These are phyloP conservation scores for Solanum appendiculatum DNA, from an alignment of 257 asterid genomes.

Conservation along the genomic window DNA sequence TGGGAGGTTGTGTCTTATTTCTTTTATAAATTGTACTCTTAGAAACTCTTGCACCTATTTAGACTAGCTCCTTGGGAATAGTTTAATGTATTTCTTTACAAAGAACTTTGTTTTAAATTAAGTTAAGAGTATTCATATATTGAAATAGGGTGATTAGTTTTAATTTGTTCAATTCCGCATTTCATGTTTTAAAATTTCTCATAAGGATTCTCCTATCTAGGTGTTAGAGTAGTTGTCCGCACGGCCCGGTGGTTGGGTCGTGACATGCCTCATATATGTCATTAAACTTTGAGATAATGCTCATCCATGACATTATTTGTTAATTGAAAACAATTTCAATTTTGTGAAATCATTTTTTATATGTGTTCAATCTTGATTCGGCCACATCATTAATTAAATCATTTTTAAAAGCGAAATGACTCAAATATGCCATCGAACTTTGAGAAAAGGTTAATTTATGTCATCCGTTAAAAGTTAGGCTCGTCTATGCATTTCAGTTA, in stretches of 20 bases:
- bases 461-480: not conserved
- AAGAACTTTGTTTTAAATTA: too few species aligned
- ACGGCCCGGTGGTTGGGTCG: not conserved
- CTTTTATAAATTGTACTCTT: too few species aligned
- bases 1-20: too few species aligned
- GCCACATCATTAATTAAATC: not conserved
- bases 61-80: too few species aligned
- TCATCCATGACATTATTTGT: not conserved
- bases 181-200: not conserved
- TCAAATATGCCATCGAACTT: too few species aligned
- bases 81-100: too few species aligned
- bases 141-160: not conserved
- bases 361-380: not conserved
- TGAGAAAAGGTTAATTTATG: too few species aligned
- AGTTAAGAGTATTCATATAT: too few species aligned
- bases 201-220: not conserved
- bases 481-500: not conserved
- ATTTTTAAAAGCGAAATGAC: not conserved
- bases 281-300: too few species aligned
- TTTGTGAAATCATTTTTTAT: too few species aligned
- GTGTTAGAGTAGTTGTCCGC: not conserved
- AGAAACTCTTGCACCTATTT: too few species aligned
- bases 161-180: not conserved
- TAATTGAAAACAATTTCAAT: too few species aligned
- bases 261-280: not conserved